A percentile compares a stretch with the other conserved stretches of the same genome.
These are phyloP conservation scores for Megacollybia platyphylla DNA, from an alignment of 1,284 basidiomycete species.

Conservation along the genomic window DNA sequence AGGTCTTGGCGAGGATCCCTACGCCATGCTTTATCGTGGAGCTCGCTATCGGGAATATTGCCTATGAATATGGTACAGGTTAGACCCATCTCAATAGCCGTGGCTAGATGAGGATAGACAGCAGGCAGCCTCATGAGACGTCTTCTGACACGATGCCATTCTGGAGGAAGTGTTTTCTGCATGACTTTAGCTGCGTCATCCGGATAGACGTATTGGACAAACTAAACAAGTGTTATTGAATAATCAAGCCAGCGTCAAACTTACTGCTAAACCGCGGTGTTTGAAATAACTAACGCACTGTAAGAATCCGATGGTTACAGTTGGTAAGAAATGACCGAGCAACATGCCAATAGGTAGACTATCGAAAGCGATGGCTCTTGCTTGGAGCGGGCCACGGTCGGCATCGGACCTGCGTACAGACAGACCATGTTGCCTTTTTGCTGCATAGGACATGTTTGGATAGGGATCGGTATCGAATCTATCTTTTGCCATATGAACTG, in stretches of 20 bases:
- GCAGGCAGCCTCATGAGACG: neutral
- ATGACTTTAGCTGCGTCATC: neutral
- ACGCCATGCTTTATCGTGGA: neutral
- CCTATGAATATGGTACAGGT: constrained; percentile 1
- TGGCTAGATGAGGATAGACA: neutral
- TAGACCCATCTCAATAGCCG: neutral
- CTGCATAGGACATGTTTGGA: too few relatives aligned
- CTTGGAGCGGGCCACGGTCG: too few relatives aligned
- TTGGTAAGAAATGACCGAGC: too few relatives aligned
- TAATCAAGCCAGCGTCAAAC: neutral
- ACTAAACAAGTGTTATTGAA: neutral
- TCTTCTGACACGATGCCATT: too few relatives aligned
- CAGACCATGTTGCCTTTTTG: too few relatives aligned
- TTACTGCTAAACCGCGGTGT: neutral
- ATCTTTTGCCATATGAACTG: neutral
- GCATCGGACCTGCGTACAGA: too few relatives aligned
- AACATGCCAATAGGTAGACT: too few relatives aligned
- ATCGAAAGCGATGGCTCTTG: too few relatives aligned
- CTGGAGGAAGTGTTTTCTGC: neutral
- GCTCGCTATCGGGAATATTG: neutral
- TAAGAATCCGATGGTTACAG: neutral
- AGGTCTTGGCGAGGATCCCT: neutral
- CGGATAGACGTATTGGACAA: neutral
- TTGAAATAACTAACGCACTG: neutral
- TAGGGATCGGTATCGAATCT: neutral